Percentiles rank a stretch among this genome's conserved stretches.
Evolutionary conservation across 1,284 basidiomycete genomes (phyloP).

Genomic region (Xerocomus nothofagi): DNA sequence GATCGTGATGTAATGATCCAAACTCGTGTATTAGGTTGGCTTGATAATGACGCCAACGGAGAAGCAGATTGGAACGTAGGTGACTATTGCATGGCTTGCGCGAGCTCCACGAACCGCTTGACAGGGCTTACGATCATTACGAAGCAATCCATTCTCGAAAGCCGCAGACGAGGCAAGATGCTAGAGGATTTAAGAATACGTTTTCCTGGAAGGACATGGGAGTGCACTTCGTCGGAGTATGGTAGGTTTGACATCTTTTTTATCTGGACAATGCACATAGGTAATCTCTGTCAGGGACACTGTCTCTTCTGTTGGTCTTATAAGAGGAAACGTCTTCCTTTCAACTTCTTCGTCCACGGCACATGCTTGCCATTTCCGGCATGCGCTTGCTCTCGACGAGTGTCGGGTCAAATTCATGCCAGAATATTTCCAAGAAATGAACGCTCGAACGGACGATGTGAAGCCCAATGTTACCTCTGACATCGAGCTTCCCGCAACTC

Average conservation of each 20-base stretch:
- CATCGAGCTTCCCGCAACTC: too few relatives aligned
- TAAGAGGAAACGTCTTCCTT: conserved; percentile 19
- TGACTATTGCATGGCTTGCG: background rate
- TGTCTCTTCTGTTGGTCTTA: conserved; percentile 34
- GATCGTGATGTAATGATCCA: background rate
- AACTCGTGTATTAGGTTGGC: conserved; percentile 19
- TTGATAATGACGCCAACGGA: conserved; percentile 26
- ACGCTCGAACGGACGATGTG: background rate
- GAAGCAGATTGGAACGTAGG: conserved; percentile 28
- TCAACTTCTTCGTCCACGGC: conserved; percentile 5
- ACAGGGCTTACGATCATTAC: conserved; percentile 43
- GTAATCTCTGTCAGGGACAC: conserved; percentile 37
- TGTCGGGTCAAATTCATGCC: conserved; percentile 38
- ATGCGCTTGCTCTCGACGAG: conserved; percentile 40
- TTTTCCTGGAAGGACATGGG: conserved; percentile 23
- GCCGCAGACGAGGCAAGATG: conserved; percentile 17
- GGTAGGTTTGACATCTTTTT: conserved; percentile 27
- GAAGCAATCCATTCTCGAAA: conserved; percentile 18
- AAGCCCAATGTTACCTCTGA: too few relatives aligned
- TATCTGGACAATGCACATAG: too few relatives aligned
- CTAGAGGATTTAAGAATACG: conserved; percentile 36
- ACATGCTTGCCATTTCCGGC: conserved; percentile 36
- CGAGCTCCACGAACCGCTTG: background rate
- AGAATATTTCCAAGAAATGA: conserved; percentile 29
- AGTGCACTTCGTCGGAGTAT: conserved; percentile 40